Conservation (phyloP, 106 monocot species). For the Amphibolis antarctica region DNA sequence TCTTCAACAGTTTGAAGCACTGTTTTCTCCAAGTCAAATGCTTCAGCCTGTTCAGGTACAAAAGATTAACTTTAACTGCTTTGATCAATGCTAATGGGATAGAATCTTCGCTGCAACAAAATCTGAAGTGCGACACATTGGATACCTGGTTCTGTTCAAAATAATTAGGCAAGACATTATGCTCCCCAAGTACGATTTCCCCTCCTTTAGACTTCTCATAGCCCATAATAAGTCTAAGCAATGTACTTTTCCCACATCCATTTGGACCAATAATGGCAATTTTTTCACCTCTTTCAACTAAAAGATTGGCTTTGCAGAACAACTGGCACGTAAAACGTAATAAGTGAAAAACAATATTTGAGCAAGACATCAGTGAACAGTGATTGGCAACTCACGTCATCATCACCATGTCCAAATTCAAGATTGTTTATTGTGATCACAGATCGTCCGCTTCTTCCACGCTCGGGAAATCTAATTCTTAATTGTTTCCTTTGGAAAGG, state of each 20-base stretch:
- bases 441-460: conserved; percentile 79
- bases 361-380: not conserved
- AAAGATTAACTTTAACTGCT: not conserved
- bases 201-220: conserved; percentile 67
- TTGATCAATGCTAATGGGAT: not conserved
- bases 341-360: not conserved
- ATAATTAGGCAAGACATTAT: conserved; percentile 95
- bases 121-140: not conserved
- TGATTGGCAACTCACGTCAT: conserved; percentile 41
- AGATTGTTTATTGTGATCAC: conserved; percentile 64
- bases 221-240: conserved; percentile 85
- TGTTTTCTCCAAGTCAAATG: conserved; percentile 91
- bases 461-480: conserved; percentile 91
- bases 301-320: conserved; percentile 71
- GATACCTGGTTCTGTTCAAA: conserved; percentile 98
- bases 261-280: conserved; percentile 94
- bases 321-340: conserved; percentile 26
- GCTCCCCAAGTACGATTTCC: conserved; percentile 77
- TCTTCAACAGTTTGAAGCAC: conserved; percentile 88
- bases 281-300: conserved; percentile 87
- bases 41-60: conserved; percentile 60
- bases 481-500: conserved; percentile 89
- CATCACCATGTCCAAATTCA: conserved; percentile 70
- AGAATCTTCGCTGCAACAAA: not conserved
- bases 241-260: conserved; percentile 93